phyloP scores from a whole-genome alignment of 2,329 filamentous ascomycete genomes.

The Fusarium abutilonis region DNA sequence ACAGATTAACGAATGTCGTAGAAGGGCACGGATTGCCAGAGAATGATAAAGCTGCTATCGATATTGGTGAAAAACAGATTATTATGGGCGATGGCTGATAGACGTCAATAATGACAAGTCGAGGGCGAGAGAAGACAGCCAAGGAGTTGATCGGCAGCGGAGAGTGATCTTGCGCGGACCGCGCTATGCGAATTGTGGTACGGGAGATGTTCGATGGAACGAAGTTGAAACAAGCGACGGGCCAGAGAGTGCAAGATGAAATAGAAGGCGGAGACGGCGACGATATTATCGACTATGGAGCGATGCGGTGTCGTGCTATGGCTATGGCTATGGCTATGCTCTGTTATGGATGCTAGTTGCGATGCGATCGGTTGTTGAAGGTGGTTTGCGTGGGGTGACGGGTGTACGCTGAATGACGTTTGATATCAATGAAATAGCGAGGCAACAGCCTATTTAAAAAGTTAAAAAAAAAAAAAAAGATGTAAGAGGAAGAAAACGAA shows the following conservation, averaged over 20 bases:
- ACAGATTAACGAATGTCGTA: constrained; percentile 1
- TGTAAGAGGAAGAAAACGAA: constrained; percentile 17
- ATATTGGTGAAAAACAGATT: constrained; percentile 11
- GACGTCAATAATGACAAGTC: constrained; percentile 28
- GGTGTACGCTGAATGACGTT: constrained; percentile 21
- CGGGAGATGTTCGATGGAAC: constrained; percentile 29
- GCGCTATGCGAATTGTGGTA: constrained; percentile 38
- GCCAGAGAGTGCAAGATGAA: constrained; percentile 18
- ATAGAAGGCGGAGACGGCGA: constrained; percentile 6
- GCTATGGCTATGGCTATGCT: constrained; percentile 14
- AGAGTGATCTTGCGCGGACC: constrained; percentile 34
- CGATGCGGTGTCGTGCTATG: constrained; percentile 12
- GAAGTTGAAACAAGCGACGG: constrained; percentile 37
- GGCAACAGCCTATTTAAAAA: neutral
- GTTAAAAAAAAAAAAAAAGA: constrained; percentile 3
- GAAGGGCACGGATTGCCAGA: constrained; percentile 1
- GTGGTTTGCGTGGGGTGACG: constrained; percentile 36
- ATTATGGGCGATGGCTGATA: constrained; percentile 23
- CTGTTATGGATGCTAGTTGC: constrained; percentile 7
- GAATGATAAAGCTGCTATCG: constrained; percentile 1
- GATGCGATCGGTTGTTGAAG: constrained; percentile 24
- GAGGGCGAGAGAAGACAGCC: constrained; percentile 29
- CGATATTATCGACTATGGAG: constrained; percentile 17
- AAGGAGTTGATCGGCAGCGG: constrained; percentile 36
- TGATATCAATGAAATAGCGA: constrained; percentile 2